A percentile compares a stretch with the other conserved stretches of the same genome.
These are phyloP conservation scores for Volvox reticuliferus DNA, from an alignment of 139 green algal genomes.

Conservation along the genomic window DNA sequence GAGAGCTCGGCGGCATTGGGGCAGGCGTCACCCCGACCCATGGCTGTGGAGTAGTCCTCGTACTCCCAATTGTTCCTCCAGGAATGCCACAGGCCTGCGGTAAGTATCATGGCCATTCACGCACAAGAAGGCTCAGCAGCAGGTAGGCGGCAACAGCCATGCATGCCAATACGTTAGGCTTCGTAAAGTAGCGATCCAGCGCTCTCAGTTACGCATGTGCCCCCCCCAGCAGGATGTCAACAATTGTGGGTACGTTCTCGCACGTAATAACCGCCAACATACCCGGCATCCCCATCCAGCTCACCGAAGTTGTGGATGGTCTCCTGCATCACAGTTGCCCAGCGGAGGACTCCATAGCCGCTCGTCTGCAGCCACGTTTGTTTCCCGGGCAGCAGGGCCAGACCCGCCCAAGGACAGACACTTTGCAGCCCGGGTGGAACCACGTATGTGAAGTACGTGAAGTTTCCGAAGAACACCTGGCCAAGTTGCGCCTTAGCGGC, in stretches of 20 bases:
- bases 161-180: not conserved
- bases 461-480: not conserved
- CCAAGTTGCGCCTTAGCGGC: slow-evolving; percentile 14
- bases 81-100: slow-evolving; percentile 26
- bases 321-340: slow-evolving; percentile 37
- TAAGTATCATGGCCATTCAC: not conserved
- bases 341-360: not conserved
- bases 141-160: not conserved
- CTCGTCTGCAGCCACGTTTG: slow-evolving; percentile 34
- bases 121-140: not conserved
- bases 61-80: not conserved
- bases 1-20: slow-evolving; percentile 28
- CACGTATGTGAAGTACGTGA: slow-evolving; percentile 28
- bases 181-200: not conserved
- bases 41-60: slow-evolving; percentile 18
- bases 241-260: not conserved
- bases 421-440: not conserved
- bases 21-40: slow-evolving; percentile 33
- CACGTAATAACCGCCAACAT: not conserved
- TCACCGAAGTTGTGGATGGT: slow-evolving; percentile 26
- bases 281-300: not conserved
- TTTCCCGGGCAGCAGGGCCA: slow-evolving; percentile 29
- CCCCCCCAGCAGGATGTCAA: too few species aligned
- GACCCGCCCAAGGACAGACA: slow-evolving; percentile 20
- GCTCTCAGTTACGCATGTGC: not conserved